A percentile compares a stretch with the other conserved stretches of the same genome.
These are phyloP conservation scores for Aureobasidium melanogenum DNA, from an alignment of 2,329 filamentous ascomycete species.

Conservation along the genomic window DNA sequence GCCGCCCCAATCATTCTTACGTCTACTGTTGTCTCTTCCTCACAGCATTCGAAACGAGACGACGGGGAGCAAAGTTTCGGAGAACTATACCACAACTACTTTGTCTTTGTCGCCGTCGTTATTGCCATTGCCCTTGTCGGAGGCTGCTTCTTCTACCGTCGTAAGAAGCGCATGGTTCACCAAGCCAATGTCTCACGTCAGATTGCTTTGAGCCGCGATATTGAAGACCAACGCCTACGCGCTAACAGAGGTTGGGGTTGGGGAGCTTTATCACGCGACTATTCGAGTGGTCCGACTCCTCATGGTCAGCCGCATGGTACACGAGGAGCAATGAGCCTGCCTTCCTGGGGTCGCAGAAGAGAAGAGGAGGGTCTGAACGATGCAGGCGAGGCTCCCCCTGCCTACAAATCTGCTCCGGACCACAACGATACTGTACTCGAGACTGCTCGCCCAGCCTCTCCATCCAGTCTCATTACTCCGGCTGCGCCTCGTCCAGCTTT, in stretches of 20 bases:
- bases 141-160: conserved; percentile 37
- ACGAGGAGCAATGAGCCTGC: conserved; percentile 2
- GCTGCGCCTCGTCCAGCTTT: conserved; percentile 32
- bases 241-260: conserved; percentile 16
- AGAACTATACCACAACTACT: conserved; percentile 39
- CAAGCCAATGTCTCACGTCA: conserved; percentile 19
- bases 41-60: neutral
- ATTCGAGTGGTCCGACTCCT: neutral
- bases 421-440: conserved; percentile 16
- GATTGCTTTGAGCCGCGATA: conserved; percentile 27
- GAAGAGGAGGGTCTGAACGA: conserved; percentile 53
- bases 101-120: conserved; percentile 49
- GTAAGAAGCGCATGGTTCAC: conserved; percentile 25
- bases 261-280: conserved; percentile 6
- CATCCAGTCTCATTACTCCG: neutral
- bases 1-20: neutral
- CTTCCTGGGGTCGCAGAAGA: conserved; percentile 18
- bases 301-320: neutral
- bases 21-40: neutral
- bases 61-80: neutral
- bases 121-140: conserved; percentile 38
- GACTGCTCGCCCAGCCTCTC: neutral
- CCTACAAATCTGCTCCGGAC: conserved; percentile 39
- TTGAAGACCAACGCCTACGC: conserved; percentile 20
- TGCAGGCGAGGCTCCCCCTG: conserved; percentile 55